Evolutionary conservation across 768 basidiomycete species (phyloP).

Genomic region (Leucocoprinus birnbaumii): DNA sequence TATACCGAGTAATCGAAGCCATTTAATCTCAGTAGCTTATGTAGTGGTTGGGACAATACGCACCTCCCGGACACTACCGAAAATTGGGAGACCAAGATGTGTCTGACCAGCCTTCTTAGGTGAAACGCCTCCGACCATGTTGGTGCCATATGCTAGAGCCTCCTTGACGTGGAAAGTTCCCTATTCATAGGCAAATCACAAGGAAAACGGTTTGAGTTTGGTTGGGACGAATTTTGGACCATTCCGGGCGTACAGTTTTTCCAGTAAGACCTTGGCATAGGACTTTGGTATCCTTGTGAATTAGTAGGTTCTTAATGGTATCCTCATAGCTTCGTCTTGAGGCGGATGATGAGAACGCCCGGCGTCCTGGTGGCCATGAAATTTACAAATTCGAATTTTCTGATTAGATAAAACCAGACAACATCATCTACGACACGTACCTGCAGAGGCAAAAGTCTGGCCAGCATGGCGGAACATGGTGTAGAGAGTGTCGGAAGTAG

Average conservation of each 20-base stretch:
- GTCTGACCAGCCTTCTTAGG: conserved; percentile 95
- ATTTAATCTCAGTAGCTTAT: neutral
- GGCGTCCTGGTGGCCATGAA: conserved; percentile 46
- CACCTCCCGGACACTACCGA: conserved; percentile 89
- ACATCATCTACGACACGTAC: conserved; percentile 31
- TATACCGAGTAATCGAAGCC: conserved; percentile 24
- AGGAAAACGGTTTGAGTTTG: neutral
- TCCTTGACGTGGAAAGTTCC: conserved; percentile 96
- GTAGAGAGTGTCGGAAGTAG: conserved; percentile 7
- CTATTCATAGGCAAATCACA: conserved; percentile 31
- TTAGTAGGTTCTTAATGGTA: conserved; percentile 87
- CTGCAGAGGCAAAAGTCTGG: conserved; percentile 48
- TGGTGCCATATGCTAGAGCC: conserved; percentile 92
- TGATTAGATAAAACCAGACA: neutral
- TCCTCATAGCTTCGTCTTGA: conserved; percentile 79
- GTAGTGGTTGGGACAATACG: conserved; percentile 15
- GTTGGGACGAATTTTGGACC: neutral
- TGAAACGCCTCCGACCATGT: conserved; percentile 97
- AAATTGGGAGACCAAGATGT: conserved; percentile 94
- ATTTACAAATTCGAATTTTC: conserved; percentile 25
- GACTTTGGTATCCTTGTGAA: conserved; percentile 94
- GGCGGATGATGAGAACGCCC: conserved; percentile 80
- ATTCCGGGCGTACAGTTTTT: conserved; percentile 72
- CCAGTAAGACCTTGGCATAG: conserved; percentile 91
- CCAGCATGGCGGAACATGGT: conserved; percentile 63